Base-by-base conservation (phyloP, 352 stramenopile genomes). In the Elongisporangium senticosum region DNA sequence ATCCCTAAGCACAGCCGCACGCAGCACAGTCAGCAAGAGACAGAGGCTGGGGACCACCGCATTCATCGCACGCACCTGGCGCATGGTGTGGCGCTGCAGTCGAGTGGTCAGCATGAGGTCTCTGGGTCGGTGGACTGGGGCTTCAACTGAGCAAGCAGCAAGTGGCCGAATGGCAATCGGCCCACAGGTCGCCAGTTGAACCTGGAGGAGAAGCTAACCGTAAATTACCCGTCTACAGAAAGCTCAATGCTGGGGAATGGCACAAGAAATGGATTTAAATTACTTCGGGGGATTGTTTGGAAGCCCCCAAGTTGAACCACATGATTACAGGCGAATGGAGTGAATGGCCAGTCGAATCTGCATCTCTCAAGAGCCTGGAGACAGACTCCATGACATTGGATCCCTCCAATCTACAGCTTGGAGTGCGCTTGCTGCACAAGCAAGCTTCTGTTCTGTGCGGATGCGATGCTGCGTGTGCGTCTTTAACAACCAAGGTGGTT, bases 1-100 rank as follows among this genome's bases (percentile, higher is more conserved):
- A 24, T 33, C 22, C 14, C 21, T 26, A 20, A n/a, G 13, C 51
- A 40, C 51, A 21, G 1, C 20, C 7, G 6, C 13, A 7, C 15
- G 10, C 23, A 55, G 51, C 23, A 55, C 23, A 55, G 33, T 43
- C 33, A 43, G 33, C 49, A 20, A 26, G 51, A 55, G 37, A 37
- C 21, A n/a, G 17, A 22, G 23, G 11, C 6, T 0, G 51, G 51
- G 10, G 22, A 7, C 15, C 28, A 14, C 24, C 14, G 14, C 14
- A 8, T 22, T 2, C 23, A 26, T 2, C n/a, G 20, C 13, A 26
- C 51, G 37, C 20, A 43, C 49, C 23, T 62, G 48, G 20, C 33
- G 33, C 13, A 10, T 43, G 13, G 33, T 43, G 33, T 14, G 33
- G 33, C 33, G 33, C 11, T 43, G 33, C 4, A 43, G 33, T 43